A percentile compares a stretch with the other conserved stretches of the same genome.
Conservation (phyloP, 202 grass and related monocot genomes). For the Carex arenaria region DNA sequence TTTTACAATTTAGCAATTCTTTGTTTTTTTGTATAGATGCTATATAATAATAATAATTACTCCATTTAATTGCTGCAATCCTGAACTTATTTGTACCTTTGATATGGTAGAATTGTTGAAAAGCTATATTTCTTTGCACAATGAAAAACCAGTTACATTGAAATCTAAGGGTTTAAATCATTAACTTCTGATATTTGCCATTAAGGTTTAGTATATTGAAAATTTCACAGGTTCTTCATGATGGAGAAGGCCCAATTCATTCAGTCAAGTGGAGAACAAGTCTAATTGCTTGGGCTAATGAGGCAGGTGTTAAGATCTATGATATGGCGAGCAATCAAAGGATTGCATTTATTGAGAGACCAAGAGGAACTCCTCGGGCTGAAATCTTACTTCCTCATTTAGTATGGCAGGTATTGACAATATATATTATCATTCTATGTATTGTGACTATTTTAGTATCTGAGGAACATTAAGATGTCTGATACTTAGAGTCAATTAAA, state of each 20-base stretch:
- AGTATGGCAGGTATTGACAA: constrained; percentile 80
- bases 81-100: neutral
- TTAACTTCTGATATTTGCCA: neutral
- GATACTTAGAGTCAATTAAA: neutral
- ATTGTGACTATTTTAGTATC: neutral
- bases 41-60: neutral
- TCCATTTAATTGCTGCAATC: neutral
- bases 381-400: constrained; percentile 93
- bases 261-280: constrained; percentile 91
- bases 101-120: neutral
- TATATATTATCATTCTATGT: neutral
- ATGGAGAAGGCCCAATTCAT: constrained; percentile 98
- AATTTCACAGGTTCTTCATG: constrained; percentile 62
- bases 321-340: constrained; percentile 84
- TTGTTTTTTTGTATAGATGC: neutral
- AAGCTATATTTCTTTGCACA: neutral
- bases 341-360: constrained; percentile 90
- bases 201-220: constrained; percentile 9
- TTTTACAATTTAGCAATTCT: neutral
- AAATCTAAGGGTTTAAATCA: neutral
- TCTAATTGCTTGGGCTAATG: constrained; percentile 94
- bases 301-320: constrained; percentile 94
- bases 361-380: constrained; percentile 65
- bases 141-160: neutral
- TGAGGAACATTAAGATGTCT: neutral